Base-by-base conservation (phyloP, 1,139 yeast species). In the Yamadazyma dushanensis region DNA sequence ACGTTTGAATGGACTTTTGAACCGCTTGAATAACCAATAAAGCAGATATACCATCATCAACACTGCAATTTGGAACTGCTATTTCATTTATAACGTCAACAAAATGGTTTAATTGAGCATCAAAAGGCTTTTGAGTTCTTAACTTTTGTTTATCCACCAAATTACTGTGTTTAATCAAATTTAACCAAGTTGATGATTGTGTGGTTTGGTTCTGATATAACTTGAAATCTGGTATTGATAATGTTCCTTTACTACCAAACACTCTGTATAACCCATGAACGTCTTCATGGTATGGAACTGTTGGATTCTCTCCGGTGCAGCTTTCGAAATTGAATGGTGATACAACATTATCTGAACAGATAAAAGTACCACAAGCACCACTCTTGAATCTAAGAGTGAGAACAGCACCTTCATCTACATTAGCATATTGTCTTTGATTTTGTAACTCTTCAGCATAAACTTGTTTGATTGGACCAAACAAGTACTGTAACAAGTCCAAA, bases 401-500 rank as follows among this genome's bases (percentile, higher is more conserved):
- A 2, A 57, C 70, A 2, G 73, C 73, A 5, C 74, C 74, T 46
- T 68, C 73, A 43, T 67, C 73, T n/a, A 64, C 72, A 18, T 47
- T 45, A 9, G 40, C 36, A 31, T 50, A 52, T 10, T 51, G 56
- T 39, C 73, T 50, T 41, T 63, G 70, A 30, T 57, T 57, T 5
- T 56, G 46, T 38, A 67, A 50, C 11, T 56, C 46, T 38, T 68
- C 73, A 6, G 73, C 73, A 46, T 62, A 66, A 4, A 68, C 70
- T 24, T 55, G 56, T 21, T 49, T 54, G 20, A 68, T 54, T 2
- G 73, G 72, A 0, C 73, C 74, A 36, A 68, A 51, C 22, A 68
- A 53, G 37, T 64, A 68, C 40, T 65, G 73, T 32, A 68, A 52
- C 31, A 68, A 51, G 48, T 68, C 74, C 41, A 68, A 57, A 45